phyloP scores from a whole-genome alignment of 495 filamentous ascomycete genomes.

The Peziza echinospora region DNA sequence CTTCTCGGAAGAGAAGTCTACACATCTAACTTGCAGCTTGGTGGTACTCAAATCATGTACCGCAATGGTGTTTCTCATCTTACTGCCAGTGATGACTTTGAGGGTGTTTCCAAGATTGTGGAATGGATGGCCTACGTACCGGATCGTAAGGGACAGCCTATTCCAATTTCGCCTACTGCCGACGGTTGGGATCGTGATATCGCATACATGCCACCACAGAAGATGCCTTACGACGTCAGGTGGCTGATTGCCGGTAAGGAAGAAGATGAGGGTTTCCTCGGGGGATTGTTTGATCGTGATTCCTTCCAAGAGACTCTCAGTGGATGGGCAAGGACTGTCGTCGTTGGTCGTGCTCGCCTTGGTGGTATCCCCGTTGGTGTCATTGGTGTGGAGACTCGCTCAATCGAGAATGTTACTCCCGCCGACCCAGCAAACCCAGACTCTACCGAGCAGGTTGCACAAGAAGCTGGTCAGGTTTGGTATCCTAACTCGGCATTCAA shows the following conservation, averaged over 20 bases:
- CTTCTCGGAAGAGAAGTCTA: slow-evolving; percentile 94
- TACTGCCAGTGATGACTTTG: slow-evolving; percentile 94
- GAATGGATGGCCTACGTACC: slow-evolving; percentile 95
- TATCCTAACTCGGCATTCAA: slow-evolving; percentile 99
- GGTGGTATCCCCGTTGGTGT: slow-evolving; percentile 98
- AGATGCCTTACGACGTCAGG: slow-evolving; percentile 80
- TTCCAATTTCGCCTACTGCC: slow-evolving; percentile 63
- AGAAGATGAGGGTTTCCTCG: slow-evolving; percentile 66
- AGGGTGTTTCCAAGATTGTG: slow-evolving; percentile 91
- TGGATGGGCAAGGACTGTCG: slow-evolving; percentile 90
- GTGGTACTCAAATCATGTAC: slow-evolving; percentile 99
- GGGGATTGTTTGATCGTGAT: slow-evolving; percentile 83
- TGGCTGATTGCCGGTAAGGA: slow-evolving; percentile 84
- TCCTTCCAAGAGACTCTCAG: slow-evolving; percentile 94
- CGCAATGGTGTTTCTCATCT: slow-evolving; percentile 98
- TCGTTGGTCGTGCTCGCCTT: slow-evolving; percentile 87
- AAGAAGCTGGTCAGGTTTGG: slow-evolving; percentile 96
- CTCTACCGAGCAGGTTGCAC: slow-evolving; percentile 80
- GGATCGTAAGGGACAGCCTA: slow-evolving; percentile 72
- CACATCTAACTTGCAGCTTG: slow-evolving; percentile 94
- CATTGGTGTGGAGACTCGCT: slow-evolving; percentile 87
- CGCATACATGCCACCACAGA: slow-evolving; percentile 60
- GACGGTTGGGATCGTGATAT: slow-evolving; percentile 89
- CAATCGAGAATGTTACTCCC: slow-evolving; percentile 88
- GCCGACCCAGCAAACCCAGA: slow-evolving; percentile 98